phyloP scores from a whole-genome alignment of 2,329 filamentous ascomycete genomes.

The Chrysosporium keratinophilum region DNA sequence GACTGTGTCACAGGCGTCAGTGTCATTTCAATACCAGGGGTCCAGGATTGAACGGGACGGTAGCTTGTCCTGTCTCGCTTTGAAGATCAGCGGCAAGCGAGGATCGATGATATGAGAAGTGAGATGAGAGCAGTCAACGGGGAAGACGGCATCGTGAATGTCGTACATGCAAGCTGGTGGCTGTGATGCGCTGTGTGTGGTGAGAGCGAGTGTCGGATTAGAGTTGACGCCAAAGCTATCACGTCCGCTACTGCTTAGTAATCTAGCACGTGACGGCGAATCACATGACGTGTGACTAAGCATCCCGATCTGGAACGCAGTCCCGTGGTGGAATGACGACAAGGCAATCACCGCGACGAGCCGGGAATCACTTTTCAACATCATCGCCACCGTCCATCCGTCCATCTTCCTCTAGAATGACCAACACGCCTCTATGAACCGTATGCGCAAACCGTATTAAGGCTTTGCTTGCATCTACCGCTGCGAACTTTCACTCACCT shows the following conservation, averaged over 20 bases:
- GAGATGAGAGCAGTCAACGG: not conserved
- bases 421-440: not conserved
- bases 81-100: no score
- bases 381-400: not conserved
- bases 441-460: not conserved
- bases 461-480: not conserved
- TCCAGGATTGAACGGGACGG: no score
- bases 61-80: no score
- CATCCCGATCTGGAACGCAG: not conserved
- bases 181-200: no score
- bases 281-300: not conserved
- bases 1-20: no score
- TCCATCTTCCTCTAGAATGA: not conserved
- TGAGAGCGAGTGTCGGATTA: not conserved
- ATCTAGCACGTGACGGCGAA: not conserved
- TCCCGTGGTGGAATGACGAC: not conserved
- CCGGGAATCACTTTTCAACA: not conserved
- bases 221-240: constrained; percentile 1
- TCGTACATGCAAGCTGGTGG: not conserved
- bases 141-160: not conserved
- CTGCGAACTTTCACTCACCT: not conserved
- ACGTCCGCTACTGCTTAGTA: not conserved
- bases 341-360: not conserved
- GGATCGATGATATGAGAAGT: no score
- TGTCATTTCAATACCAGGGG: no score